phyloP scores from a whole-genome alignment of 352 stramenopile species.

The Globisporangium middletonii region DNA sequence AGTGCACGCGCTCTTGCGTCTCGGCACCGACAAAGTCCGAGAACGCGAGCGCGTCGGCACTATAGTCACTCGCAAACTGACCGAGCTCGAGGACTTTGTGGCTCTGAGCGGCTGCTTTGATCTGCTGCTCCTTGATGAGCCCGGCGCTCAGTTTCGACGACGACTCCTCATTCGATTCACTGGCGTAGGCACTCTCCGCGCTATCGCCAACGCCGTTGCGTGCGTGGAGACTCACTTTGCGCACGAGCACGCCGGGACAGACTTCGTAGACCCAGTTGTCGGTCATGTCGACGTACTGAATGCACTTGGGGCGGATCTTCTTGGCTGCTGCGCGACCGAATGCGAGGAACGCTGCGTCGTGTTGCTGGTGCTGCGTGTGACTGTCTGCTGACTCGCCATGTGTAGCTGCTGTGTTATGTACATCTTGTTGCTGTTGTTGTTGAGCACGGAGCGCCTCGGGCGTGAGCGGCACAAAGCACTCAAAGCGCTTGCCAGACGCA shows the following conservation, averaged over 20 bases:
- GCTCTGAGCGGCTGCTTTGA: conserved; percentile 5
- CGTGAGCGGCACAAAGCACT: conserved; percentile 62
- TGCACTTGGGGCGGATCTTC: conserved; percentile 57
- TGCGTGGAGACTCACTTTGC: conserved; percentile 32
- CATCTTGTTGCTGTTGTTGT: not conserved
- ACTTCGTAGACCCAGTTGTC: conserved; percentile 63
- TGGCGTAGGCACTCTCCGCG: conserved; percentile 1
- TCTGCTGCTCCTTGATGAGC: not conserved
- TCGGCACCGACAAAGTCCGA: conserved; percentile 41
- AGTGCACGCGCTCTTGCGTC: conserved; percentile 34
- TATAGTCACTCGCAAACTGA: conserved; percentile 27
- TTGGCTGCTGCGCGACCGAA: conserved; percentile 46
- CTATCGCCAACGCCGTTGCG: not conserved
- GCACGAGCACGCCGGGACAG: conserved; percentile 48
- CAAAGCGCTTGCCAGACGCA: conserved; percentile 54
- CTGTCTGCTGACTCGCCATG: not conserved
- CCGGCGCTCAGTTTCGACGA: conserved; percentile 2
- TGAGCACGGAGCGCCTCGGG: conserved; percentile 5
- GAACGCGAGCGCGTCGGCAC: conserved; percentile 24
- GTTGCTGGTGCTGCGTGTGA: not conserved
- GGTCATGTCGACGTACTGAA: conserved; percentile 50
- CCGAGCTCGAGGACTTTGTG: conserved; percentile 38
- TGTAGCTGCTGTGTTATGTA: not conserved
- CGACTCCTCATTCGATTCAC: not conserved
- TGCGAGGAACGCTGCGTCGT: conserved; percentile 23